Conservation (phyloP, 768 basidiomycete genomes). For the Piloderma croceum region DNA sequence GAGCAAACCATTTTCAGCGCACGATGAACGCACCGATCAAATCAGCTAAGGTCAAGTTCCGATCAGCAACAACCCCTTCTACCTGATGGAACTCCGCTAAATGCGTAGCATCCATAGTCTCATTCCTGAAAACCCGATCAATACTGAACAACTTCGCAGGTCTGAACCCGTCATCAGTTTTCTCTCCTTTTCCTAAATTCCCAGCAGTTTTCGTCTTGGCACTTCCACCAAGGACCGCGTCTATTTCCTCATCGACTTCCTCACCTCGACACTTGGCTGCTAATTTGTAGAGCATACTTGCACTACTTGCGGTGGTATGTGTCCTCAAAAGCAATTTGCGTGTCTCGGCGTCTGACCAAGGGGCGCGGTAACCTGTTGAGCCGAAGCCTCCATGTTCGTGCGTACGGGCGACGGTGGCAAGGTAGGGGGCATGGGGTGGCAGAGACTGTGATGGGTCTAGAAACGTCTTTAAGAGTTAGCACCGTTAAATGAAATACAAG, state of each 20-base stretch:
- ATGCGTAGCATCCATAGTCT: conserved; percentile 98
- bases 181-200: conserved; percentile 11
- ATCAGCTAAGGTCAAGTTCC: conserved; percentile 86
- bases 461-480: conserved; percentile 3
- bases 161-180: conserved; percentile 66
- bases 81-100: conserved; percentile 99
- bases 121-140: conserved; percentile 97
- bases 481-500: conserved; percentile 3
- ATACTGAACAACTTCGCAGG: conserved; percentile 96
- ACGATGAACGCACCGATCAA: conserved; percentile 65
- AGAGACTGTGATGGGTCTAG: conserved; percentile 76
- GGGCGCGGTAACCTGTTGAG: conserved; percentile 94
- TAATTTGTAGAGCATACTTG: conserved; percentile 89
- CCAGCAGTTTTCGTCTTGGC: conserved; percentile 22
- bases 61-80: conserved; percentile 98
- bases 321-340: conserved; percentile 90
- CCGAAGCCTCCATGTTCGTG: conserved; percentile 88
- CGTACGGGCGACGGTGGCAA: conserved; percentile 73
- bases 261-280: conserved; percentile 79
- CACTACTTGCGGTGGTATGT: conserved; percentile 93
- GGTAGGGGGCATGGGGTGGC: conserved; percentile 75
- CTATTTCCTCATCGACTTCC: conserved; percentile 35
- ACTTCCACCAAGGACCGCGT: conserved; percentile 32
- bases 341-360: conserved; percentile 91
- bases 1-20: background rate